Conservation (phyloP, 2,329 filamentous ascomycete genomes). For the Lasiodiplodia hormozganensis region DNA sequence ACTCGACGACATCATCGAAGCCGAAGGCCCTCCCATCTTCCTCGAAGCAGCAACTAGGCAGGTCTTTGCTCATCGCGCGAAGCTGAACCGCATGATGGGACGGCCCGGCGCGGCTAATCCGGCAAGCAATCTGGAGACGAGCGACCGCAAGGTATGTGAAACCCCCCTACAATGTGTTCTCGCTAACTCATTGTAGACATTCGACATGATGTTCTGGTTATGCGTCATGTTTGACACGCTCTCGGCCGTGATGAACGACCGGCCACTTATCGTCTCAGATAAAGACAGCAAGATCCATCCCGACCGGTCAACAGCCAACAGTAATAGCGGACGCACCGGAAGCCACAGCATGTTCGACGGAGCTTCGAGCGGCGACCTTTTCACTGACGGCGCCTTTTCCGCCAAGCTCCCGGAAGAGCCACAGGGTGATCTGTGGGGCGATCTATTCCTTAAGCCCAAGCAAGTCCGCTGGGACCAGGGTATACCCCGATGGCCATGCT, state of each 20-base stretch:
- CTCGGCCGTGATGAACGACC: constrained; percentile 60
- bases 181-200: constrained; percentile 46
- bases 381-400: constrained; percentile 12
- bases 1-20: constrained; percentile 42
- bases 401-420: constrained; percentile 4
- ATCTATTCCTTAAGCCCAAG: constrained; percentile 26
- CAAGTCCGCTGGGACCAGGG: constrained; percentile 34
- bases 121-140: constrained; percentile 4
- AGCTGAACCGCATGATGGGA: constrained; percentile 16
- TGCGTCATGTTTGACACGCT: constrained; percentile 66
- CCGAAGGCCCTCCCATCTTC: constrained; percentile 47
- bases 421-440: constrained; percentile 7
- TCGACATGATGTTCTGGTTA: constrained; percentile 64
- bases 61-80: constrained; percentile 42
- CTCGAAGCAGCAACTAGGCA: constrained; percentile 50
- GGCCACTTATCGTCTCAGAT: constrained; percentile 53
- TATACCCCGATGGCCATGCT: constrained; percentile 59
- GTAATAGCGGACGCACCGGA: not conserved
- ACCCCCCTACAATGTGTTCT: no score
- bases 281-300: constrained; percentile 53
- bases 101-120: not conserved
- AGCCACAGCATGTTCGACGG: not conserved
- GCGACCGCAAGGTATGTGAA: constrained; percentile 14
- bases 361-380: not conserved
- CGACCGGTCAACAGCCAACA: constrained; percentile 29